Evolutionary conservation across 2,329 filamentous ascomycete genomes (phyloP), one percentile per base, ranked within the genome.

Genomic region (Trichoderma arundinaceum): DNA sequence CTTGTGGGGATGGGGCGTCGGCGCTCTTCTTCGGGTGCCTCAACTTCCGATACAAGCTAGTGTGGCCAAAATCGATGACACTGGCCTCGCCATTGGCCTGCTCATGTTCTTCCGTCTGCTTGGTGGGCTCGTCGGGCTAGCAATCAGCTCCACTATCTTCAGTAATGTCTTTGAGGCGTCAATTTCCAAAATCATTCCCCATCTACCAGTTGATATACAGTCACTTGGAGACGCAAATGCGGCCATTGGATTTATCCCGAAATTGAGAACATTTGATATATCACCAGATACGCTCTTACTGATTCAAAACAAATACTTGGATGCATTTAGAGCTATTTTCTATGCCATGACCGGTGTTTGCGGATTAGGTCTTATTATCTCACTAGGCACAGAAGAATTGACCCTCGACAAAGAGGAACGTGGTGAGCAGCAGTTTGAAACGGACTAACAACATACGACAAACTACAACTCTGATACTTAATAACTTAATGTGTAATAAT

Each of bases 1-100:
- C 15, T 64, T 77, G n/a, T 65, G 58, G 35, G 74, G 73, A 15
- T 63, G 71, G 1, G 75, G 75, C 8, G 66, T 75, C 13, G 69
- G 66, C 9, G 59, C 43, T 46, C 64, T 65, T 15, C 70, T 69
- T 32, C 61, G 41, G 7, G 60, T 67, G 1, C 66, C 56, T n/a
- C 44, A 54, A 17, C 62, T 64, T 7, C 66, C 64, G 7, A 28
- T 64, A 17, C 66, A 68, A 41, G 64, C 66, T 2, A 66, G 63
- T 33, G 63, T 68, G 9, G 7, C 8, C 2, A 48, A 13, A 7
- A 46, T 64, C 17, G 64, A 68, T 4, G 66, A 68, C 15, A 64
- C 19, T 19, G 64, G 57, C 1, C 28, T 66, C 9, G 64, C 53
- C n/a, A 53, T 57, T 46, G 51, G 57, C 17, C 28, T 59, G 10